phyloP scores from a whole-genome alignment of 352 stramenopile genomes.

The Phytophthora hybrid region DNA sequence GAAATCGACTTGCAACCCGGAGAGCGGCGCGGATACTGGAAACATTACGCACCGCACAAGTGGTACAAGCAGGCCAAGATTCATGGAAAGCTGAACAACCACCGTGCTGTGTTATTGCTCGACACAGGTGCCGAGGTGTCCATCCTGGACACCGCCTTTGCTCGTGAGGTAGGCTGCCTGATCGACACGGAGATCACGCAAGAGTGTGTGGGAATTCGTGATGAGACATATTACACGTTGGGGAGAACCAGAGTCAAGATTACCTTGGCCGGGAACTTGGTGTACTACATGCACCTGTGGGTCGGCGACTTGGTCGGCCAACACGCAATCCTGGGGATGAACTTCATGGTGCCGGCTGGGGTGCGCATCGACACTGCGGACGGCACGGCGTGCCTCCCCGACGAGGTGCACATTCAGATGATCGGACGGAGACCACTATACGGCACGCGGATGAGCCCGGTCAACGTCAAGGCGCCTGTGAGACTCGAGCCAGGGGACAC shows the following conservation, averaged over 20 bases:
- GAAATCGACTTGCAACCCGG: slow-evolving; percentile 17
- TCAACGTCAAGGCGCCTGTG: too few relatives aligned
- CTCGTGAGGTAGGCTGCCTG: slow-evolving; percentile 3
- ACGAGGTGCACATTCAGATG: too few relatives aligned
- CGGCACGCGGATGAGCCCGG: too few relatives aligned
- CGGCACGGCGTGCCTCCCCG: too few relatives aligned
- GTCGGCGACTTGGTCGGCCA: slow-evolving; percentile 16
- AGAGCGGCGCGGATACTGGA: slow-evolving; percentile 37
- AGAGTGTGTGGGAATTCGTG: too few relatives aligned
- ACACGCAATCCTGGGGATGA: neutral
- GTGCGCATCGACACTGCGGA: too few relatives aligned
- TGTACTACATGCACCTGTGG: slow-evolving; percentile 20
- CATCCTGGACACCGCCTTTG: slow-evolving; percentile 19
- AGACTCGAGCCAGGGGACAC: too few relatives aligned
- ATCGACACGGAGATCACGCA: slow-evolving; percentile 11
- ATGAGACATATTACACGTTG: too few relatives aligned
- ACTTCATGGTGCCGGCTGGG: too few relatives aligned
- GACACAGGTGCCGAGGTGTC: slow-evolving; percentile 36
- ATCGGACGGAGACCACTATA: too few relatives aligned
- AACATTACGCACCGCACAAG: slow-evolving; percentile 26
- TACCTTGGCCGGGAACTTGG: neutral
- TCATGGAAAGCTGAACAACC: slow-evolving; percentile 20
- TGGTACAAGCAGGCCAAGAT: slow-evolving; percentile 36
- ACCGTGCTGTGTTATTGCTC: slow-evolving; percentile 19
- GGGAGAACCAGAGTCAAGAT: too few relatives aligned